These are phyloP conservation scores for Phytophthora agathidicida DNA, from an alignment of 352 stramenopile species.

Conservation along the genomic window DNA sequence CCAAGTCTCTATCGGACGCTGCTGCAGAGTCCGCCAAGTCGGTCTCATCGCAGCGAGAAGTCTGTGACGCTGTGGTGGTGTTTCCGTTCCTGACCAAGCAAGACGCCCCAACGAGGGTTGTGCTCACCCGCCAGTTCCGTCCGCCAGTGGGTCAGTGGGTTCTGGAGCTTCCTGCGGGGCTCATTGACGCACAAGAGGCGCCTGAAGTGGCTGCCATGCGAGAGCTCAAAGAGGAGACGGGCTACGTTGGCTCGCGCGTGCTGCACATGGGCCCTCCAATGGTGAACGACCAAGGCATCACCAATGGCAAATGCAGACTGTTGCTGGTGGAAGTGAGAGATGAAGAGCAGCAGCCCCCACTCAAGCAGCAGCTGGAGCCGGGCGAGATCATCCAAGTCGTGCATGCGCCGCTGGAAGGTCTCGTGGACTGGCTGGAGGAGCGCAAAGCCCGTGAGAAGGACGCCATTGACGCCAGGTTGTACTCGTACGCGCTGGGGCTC, in stretches of 20 bases:
- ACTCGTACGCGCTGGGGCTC: slow-evolving; percentile 63
- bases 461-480: slow-evolving; percentile 62
- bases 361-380: slow-evolving; percentile 58
- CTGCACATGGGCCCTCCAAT: slow-evolving; percentile 77
- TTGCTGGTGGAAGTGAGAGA: slow-evolving; percentile 63
- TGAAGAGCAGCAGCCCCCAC: slow-evolving; percentile 39
- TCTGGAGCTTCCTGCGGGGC: slow-evolving; percentile 90
- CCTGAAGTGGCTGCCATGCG: slow-evolving; percentile 73
- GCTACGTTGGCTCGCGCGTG: slow-evolving; percentile 72
- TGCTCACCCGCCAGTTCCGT: slow-evolving; percentile 93
- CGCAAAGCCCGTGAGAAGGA: slow-evolving; percentile 45
- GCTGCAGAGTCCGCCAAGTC: background rate
- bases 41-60: slow-evolving; percentile 8
- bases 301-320: slow-evolving; percentile 72
- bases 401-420: slow-evolving; percentile 57
- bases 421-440: slow-evolving; percentile 65
- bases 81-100: slow-evolving; percentile 68
- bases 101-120: slow-evolving; percentile 38
- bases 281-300: slow-evolving; percentile 84
- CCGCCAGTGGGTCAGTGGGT: slow-evolving; percentile 86
- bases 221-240: slow-evolving; percentile 92
- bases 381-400: slow-evolving; percentile 81
- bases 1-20: slow-evolving; percentile 11
- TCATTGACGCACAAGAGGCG: slow-evolving; percentile 89
- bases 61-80: slow-evolving; percentile 75